Conservation (phyloP, 2,329 filamentous ascomycete species). For the Chrysosporium queenslandicum region DNA sequence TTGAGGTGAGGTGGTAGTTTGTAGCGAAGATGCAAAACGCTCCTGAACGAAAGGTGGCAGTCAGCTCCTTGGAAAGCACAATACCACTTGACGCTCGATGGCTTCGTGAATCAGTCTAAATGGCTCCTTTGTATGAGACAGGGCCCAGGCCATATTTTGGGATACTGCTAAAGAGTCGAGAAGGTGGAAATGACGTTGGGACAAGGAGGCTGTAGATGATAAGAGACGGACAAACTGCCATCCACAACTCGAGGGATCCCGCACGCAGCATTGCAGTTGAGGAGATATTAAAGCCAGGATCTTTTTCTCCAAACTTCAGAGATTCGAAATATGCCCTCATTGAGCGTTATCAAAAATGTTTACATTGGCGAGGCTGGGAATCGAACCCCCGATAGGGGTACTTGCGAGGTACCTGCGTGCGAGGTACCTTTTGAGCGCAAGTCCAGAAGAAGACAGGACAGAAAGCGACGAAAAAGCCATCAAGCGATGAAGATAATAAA, state of each 20-base stretch:
- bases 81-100: no score
- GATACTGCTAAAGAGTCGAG: not conserved
- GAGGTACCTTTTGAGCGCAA: not conserved
- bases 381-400: constrained; percentile 3
- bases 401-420: not conserved
- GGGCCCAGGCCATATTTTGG: no score
- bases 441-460: not conserved
- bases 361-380: not conserved
- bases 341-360: not conserved
- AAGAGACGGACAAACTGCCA: not conserved
- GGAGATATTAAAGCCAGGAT: not conserved
- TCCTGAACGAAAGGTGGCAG: no score
- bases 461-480: not conserved
- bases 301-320: not conserved
- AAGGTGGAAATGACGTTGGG: not conserved
- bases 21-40: not conserved
- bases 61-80: no score
- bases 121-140: no score
- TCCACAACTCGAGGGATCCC: not conserved
- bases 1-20: no score
- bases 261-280: not conserved
- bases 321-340: not conserved
- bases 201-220: not conserved
- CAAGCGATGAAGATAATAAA: not conserved
- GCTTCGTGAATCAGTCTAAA: no score